Evolutionary conservation across 1,284 basidiomycete genomes (phyloP), one percentile per base, ranked within the genome.

Genomic region (Ceratobasidium sp.): DNA sequence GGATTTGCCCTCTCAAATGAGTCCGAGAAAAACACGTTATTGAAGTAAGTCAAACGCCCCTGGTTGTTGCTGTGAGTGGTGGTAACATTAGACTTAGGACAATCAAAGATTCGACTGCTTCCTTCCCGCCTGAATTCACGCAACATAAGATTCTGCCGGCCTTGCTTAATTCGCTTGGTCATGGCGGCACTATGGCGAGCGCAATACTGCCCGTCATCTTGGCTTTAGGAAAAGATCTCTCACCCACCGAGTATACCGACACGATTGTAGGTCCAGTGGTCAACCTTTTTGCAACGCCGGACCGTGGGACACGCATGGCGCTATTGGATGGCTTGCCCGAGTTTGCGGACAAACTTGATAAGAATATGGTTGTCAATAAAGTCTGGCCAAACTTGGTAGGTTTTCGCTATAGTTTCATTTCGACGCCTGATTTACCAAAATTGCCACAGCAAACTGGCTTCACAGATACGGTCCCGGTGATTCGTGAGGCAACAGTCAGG

Each of bases 401-500:
- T 79, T 50, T 58, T 39, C 71, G 12, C 21, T 48, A 36, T 45
- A 16, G n/a, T 43, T 65, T 6, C 21, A 32, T 34, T 9, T 55
- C 10, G 32, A 34, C 9, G 36, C 21, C 30, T 34, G 18, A 55
- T 21, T 50, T 41, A 18, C 26, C 26, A 21, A 21, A 14, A 18
- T 61, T 34, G 18, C 45, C 41, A 70, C 76, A 95, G 95, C 88
- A 93, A 89, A 94, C 94, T 2, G 97, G 97, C 0, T 98, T 99
- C 79, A 87, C 91, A 3, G 97, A 99, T 79, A 96, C 95, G 0
- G 92, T 98, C 0, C 89, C 95, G 0, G 85, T 97, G 55, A 94
- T 99, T 71, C 89, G 97, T 41, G 96, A 98, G 81, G 95, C 95
- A 0, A 98, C 97, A 0, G 87, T 98, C 64, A 94, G 94, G 79